phyloP scores from a whole-genome alignment of 306 rosid genomes.

The Dalbergia cochinchinensis region DNA sequence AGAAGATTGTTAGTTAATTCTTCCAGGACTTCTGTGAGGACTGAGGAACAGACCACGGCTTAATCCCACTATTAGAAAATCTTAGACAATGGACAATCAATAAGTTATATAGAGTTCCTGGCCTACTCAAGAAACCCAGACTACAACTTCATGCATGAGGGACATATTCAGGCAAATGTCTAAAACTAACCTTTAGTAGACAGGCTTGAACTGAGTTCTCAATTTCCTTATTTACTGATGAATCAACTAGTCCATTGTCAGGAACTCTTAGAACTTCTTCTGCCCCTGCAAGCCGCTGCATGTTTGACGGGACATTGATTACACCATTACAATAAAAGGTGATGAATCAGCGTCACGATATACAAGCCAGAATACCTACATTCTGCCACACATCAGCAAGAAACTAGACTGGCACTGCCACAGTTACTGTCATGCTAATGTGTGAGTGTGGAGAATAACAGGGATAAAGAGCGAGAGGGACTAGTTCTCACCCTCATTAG shows the following conservation, averaged over 20 bases:
- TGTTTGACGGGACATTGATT: constrained; percentile 43
- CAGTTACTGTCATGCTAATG: constrained; percentile 16
- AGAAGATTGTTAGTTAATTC: constrained; percentile 13
- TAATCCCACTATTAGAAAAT: constrained; percentile 2
- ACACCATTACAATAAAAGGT: constrained; percentile 22
- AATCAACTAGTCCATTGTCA: constrained; percentile 47
- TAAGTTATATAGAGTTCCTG: constrained; percentile 15
- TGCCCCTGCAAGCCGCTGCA: constrained; percentile 82
- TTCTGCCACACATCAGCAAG: not conserved
- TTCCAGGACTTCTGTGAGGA: constrained; percentile 23
- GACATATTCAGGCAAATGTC: constrained; percentile 30
- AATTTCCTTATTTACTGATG: constrained; percentile 63
- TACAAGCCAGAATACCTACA: constrained; percentile 37
- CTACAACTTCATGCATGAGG: constrained; percentile 20
- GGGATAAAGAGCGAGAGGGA: constrained; percentile 33
- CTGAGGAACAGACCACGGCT: not conserved
- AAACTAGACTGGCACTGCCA: constrained; percentile 31
- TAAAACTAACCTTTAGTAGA: constrained; percentile 61
- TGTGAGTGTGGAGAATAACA: constrained; percentile 34
- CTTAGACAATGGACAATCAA: constrained; percentile 21
- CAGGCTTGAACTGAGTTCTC: constrained; percentile 64
- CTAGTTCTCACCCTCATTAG: constrained; percentile 68
- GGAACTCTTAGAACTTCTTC: constrained; percentile 71
- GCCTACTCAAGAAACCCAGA: constrained; percentile 24
- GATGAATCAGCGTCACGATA: constrained; percentile 36